Percentiles rank a stretch among this genome's conserved stretches.
Evolutionary conservation across 192 early-diverging fungal genomes (phyloP).

Genomic region (Rhizoclosmatium sp.): DNA sequence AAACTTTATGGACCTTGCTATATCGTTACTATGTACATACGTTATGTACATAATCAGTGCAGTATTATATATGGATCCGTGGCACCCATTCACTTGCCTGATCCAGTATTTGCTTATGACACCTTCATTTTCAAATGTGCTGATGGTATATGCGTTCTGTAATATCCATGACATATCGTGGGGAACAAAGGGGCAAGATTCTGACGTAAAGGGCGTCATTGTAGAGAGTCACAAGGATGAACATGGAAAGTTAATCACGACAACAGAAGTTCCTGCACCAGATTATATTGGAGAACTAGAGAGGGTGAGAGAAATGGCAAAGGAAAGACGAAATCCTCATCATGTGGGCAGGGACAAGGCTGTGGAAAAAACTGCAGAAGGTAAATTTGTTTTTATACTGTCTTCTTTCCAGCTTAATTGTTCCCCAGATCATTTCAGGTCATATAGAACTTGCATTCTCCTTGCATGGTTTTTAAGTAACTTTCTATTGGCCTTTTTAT

Average conservation of each 20-base stretch:
- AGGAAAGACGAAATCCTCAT: too few species aligned
- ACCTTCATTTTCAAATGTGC: slow-evolving; percentile 89
- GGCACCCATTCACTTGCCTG: slow-evolving; percentile 57
- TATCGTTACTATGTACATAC: slow-evolving; percentile 51
- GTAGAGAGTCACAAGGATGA: slow-evolving; percentile 76
- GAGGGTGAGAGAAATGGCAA: too few species aligned
- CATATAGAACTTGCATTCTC: slow-evolving; percentile 59
- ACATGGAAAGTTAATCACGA: slow-evolving; percentile 72
- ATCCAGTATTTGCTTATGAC: slow-evolving; percentile 83
- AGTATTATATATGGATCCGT: slow-evolving; percentile 55
- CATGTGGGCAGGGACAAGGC: too few species aligned
- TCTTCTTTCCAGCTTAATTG: slow-evolving; percentile 42
- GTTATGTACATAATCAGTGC: slow-evolving; percentile 52
- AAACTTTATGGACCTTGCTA: slow-evolving; percentile 51
- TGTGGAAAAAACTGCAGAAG: too few species aligned
- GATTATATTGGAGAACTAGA: slow-evolving; percentile 52
- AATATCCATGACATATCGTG: slow-evolving; percentile 69
- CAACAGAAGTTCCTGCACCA: slow-evolving; percentile 57
- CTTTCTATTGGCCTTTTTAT: slow-evolving; percentile 48
- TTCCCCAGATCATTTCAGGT: slow-evolving; percentile 64
- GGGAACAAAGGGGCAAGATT: slow-evolving; percentile 78
- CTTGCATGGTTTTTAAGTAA: slow-evolving; percentile 59
- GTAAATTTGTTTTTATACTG: too few species aligned
- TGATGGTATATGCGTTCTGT: slow-evolving; percentile 82
- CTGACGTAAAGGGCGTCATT: slow-evolving; percentile 70